These are phyloP conservation scores for Vigna mungo DNA, from an alignment of 306 rosid species.

Conservation along the genomic window DNA sequence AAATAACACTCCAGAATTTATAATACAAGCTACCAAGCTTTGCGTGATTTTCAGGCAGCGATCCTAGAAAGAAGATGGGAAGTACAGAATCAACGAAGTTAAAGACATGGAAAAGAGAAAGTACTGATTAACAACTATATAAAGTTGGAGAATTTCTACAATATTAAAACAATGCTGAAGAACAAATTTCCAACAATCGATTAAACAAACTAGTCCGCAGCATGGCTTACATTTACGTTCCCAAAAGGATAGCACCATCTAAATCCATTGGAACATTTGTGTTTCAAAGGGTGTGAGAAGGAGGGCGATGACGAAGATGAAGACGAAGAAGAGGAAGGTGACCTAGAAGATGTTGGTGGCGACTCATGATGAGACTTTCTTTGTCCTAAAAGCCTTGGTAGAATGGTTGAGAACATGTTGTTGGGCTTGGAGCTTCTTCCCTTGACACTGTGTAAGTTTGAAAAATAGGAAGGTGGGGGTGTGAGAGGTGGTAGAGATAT, in stretches of 20 bases:
- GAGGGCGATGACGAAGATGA: constrained; percentile 19
- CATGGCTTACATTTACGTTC: constrained; percentile 43
- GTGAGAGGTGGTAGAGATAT: constrained; percentile 53
- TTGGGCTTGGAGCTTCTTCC: constrained; percentile 24
- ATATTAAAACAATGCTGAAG: constrained; percentile 34
- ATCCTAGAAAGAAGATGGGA: too few species aligned
- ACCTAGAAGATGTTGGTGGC: constrained; percentile 9
- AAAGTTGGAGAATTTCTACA: constrained; percentile 14
- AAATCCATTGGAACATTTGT: constrained; percentile 9
- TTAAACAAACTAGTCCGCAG: constrained; percentile 11
- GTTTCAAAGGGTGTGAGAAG: constrained; percentile 29
- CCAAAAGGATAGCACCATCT: constrained; percentile 48
- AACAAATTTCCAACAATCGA: not conserved
- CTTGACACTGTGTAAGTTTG: constrained; percentile 7
- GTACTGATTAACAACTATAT: too few species aligned
- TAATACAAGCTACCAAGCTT: too few species aligned
- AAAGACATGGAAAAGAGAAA: too few species aligned
- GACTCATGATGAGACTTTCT: constrained; percentile 43
- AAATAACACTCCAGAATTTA: too few species aligned
- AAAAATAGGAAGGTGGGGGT: constrained; percentile 55
- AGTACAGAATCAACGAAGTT: too few species aligned
- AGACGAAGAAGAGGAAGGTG: constrained; percentile 1
- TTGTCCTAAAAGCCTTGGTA: constrained; percentile 25
- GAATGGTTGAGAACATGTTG: constrained; percentile 26
- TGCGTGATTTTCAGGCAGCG: too few species aligned